Conservation (phyloP, 805 yeast genomes). For the Lipomyces spencermartinsiae region DNA sequence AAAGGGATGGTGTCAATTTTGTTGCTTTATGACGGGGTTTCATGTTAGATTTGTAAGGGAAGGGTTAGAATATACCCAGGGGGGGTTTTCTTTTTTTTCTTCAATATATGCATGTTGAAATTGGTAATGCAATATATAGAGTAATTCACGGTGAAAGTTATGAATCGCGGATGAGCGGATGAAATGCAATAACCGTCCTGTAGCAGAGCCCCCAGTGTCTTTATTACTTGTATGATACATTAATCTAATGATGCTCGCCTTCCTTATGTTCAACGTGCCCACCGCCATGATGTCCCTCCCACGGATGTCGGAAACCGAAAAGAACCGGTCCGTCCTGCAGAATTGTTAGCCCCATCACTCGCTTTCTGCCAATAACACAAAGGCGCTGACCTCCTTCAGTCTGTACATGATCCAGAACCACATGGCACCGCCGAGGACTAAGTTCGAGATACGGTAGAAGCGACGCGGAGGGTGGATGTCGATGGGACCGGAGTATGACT, state of each 20-base stretch:
- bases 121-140: neutral
- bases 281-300: constrained; percentile 47
- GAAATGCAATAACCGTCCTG: neutral
- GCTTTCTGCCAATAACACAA: neutral
- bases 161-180: neutral
- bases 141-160: neutral
- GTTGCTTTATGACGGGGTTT: neutral
- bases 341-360: neutral
- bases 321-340: constrained; percentile 49
- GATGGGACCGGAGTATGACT: constrained; percentile 64
- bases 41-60: neutral
- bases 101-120: neutral
- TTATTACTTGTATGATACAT: neutral
- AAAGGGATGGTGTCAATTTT: neutral
- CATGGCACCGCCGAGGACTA: constrained; percentile 80
- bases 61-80: neutral
- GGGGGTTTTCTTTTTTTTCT: neutral
- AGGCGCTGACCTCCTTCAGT: constrained; percentile 46
- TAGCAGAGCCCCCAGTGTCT: neutral
- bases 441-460: constrained; percentile 64
- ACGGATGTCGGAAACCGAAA: constrained; percentile 49
- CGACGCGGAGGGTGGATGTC: constrained; percentile 64
- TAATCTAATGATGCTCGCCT: constrained; percentile 30
- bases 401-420: constrained; percentile 90
- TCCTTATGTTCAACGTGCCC: constrained; percentile 38